Conservation (phyloP, 2,329 filamentous ascomycete species). For the Ilyonectria sp. region DNA sequence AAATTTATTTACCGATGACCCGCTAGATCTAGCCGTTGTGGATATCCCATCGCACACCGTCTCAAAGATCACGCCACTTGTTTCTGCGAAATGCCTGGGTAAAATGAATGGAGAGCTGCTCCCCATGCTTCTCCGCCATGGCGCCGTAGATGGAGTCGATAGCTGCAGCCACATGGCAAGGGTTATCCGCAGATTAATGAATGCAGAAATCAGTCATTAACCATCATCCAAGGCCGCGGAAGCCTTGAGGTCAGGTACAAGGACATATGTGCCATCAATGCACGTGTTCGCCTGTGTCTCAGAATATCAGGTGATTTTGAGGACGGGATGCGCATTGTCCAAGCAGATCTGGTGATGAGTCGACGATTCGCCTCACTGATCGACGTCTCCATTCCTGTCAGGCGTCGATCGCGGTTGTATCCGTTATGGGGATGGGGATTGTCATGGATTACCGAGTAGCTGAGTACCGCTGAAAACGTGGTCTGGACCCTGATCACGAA, state of each 20-base stretch:
- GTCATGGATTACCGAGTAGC: neutral
- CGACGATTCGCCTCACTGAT: conserved; percentile 10
- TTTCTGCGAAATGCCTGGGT: neutral
- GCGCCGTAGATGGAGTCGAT: conserved; percentile 2
- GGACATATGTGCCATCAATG: neutral
- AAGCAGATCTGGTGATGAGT: neutral
- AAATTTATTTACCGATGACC: neutral
- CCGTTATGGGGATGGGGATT: conserved; percentile 31
- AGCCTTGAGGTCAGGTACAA: neutral
- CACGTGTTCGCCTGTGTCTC: neutral
- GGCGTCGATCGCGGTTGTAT: conserved; percentile 40
- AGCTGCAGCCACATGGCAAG: conserved; percentile 14
- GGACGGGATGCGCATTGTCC: neutral
- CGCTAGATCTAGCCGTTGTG: neutral
- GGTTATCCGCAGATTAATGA: conserved; percentile 11
- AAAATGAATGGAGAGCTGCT: conserved; percentile 3
- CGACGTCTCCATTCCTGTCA: conserved; percentile 28
- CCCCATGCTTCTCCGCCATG: conserved; percentile 19
- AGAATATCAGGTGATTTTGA: neutral
- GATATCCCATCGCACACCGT: conserved; percentile 8
- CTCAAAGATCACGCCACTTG: conserved; percentile 20
- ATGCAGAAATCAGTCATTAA: neutral
- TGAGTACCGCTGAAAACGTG: neutral
- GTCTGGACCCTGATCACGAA: neutral
- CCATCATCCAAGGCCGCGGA: neutral